Conservation (phyloP, 495 filamentous ascomycete genomes). For the Aspergillus olivimuriae region DNA sequence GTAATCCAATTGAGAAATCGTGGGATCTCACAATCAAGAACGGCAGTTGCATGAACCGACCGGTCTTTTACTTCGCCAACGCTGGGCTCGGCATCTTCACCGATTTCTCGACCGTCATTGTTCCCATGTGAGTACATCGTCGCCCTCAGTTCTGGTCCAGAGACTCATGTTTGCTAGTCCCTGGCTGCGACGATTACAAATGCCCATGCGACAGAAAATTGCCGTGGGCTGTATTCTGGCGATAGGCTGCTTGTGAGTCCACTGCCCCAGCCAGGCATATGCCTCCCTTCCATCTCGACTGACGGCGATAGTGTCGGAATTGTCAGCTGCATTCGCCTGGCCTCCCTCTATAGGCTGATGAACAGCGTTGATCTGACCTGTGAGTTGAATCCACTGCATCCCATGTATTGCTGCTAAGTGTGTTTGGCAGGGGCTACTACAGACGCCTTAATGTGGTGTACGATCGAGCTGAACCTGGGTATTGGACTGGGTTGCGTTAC, state of each 20-base stretch:
- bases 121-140: constrained; percentile 29
- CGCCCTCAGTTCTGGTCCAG: background rate
- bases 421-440: constrained; percentile 21
- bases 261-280: background rate
- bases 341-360: constrained; percentile 17
- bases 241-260: constrained; percentile 27
- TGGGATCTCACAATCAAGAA: constrained; percentile 22
- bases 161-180: constrained; percentile 12
- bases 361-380: constrained; percentile 22
- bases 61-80: constrained; percentile 30
- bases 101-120: constrained; percentile 30
- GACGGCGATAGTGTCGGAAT: constrained; percentile 24
- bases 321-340: constrained; percentile 29
- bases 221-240: constrained; percentile 21
- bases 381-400: constrained; percentile 12
- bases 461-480: constrained; percentile 30
- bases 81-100: constrained; percentile 30
- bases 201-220: constrained; percentile 25
- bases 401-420: background rate
- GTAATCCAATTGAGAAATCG: constrained; percentile 24
- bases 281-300: constrained; percentile 3
- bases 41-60: constrained; percentile 25
- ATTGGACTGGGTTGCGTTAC: constrained; percentile 31
- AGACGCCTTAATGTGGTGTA: constrained; percentile 25
- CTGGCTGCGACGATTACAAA: constrained; percentile 29